Evolutionary conservation across 208 protist genomes (phyloP).

Genomic region (Jaenimonas drosophilae): DNA sequence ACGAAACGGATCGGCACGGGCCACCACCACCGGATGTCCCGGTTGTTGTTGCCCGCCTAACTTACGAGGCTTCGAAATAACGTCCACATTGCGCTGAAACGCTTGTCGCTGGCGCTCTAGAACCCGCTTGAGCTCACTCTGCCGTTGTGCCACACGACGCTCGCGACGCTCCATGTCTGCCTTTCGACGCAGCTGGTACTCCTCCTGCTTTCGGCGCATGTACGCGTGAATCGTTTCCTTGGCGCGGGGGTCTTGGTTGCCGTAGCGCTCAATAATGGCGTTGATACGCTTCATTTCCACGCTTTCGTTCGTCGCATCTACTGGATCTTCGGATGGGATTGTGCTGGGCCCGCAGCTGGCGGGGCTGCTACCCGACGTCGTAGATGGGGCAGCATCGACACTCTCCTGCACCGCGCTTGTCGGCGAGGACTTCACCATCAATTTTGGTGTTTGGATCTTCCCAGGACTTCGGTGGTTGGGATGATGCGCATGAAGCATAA

Average conservation of each 20-base stretch:
- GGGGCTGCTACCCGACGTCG: too few species aligned
- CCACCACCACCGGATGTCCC: too few species aligned
- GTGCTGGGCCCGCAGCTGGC: too few species aligned
- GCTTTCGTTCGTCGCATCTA: too few species aligned
- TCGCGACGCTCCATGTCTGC: slow-evolving; percentile 36
- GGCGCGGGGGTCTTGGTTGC: slow-evolving; percentile 49
- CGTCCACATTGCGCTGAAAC: too few species aligned
- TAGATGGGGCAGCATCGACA: too few species aligned
- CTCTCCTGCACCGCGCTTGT: too few species aligned
- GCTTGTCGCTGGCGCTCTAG: slow-evolving; percentile 46
- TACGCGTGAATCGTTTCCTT: slow-evolving; percentile 83
- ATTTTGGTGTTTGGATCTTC: too few species aligned
- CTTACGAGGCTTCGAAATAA: slow-evolving; percentile 1
- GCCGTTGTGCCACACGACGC: slow-evolving; percentile 38
- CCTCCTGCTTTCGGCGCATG: slow-evolving; percentile 84
- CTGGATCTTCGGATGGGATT: too few species aligned
- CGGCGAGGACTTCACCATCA: too few species aligned
- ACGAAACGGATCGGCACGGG: too few species aligned
- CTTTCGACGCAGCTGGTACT: slow-evolving; percentile 56
- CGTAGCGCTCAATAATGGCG: slow-evolving; percentile 74
- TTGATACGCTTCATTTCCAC: slow-evolving; percentile 70
- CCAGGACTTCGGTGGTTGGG: neutral
- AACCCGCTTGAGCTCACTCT: slow-evolving; percentile 52
- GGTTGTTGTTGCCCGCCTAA: slow-evolving; percentile 1
- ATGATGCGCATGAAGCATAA: neutral